Conservation (phyloP, 2,329 filamentous ascomycete genomes). For the Aspergillus quadricinctus region DNA sequence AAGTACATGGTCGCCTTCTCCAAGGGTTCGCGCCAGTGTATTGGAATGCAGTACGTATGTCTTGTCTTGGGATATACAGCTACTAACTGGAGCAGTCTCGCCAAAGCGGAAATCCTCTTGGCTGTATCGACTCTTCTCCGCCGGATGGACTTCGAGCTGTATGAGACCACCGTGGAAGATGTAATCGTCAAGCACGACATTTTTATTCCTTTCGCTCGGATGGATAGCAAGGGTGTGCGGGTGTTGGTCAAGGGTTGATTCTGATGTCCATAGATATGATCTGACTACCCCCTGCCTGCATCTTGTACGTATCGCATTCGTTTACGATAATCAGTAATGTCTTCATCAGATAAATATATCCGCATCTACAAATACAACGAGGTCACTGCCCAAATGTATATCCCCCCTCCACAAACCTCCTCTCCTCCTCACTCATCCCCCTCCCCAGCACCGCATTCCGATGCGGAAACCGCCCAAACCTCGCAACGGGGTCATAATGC, state of each 20-base stretch:
- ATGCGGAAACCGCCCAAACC: constrained; percentile 24
- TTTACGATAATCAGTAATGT: not conserved
- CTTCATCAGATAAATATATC: not conserved
- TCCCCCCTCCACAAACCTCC: constrained; percentile 19
- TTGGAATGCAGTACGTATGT: constrained; percentile 40
- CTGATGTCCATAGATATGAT: too few relatives aligned
- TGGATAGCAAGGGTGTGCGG: constrained; percentile 17
- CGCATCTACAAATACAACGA: not conserved
- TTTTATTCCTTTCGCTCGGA: constrained; percentile 16
- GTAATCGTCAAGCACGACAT: constrained; percentile 25
- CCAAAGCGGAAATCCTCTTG: constrained; percentile 30
- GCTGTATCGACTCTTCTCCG: constrained; percentile 25
- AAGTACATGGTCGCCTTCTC: constrained; percentile 38
- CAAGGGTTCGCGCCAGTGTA: constrained; percentile 44
- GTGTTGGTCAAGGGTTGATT: constrained; percentile 9
- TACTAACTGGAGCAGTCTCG: constrained; percentile 20
- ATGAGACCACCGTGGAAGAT: constrained; percentile 29
- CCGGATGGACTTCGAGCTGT: constrained; percentile 26
- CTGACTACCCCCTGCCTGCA: too few relatives aligned
- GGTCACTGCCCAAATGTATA: not conserved
- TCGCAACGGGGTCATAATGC: constrained; percentile 8
- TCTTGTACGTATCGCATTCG: not conserved
- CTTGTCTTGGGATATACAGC: not conserved
- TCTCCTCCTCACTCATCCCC: constrained; percentile 16
- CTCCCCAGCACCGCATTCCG: constrained; percentile 20